Percentiles rank a stretch among this genome's conserved stretches.
Evolutionary conservation across 2,329 filamentous ascomycete species (phyloP).

Genomic region (Colletotrichum camelliae): DNA sequence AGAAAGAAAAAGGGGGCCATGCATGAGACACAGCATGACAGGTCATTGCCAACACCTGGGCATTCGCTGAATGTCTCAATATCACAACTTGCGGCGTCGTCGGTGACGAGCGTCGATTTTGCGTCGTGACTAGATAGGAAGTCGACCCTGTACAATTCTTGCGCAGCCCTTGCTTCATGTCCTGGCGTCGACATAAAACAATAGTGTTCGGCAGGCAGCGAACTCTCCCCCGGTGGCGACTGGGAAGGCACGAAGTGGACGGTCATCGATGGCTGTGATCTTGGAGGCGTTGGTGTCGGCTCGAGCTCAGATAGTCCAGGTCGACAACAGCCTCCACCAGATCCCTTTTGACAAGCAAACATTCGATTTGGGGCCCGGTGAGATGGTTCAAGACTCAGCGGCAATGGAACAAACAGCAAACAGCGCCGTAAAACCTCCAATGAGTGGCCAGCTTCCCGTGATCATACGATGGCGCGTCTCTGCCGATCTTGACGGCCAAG

Average conservation of each 20-base stretch:
- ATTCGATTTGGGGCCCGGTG: not conserved
- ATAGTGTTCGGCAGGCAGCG: not conserved
- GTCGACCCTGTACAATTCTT: slow-evolving; percentile 1
- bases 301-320: not conserved
- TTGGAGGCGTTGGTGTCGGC: not conserved
- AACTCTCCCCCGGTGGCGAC: not conserved
- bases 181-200: slow-evolving; percentile 2
- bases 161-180: not conserved
- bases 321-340: not conserved
- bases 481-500: not conserved
- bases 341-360: not conserved
- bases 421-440: not conserved
- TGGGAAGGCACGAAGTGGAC: not conserved
- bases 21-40: slow-evolving; percentile 8
- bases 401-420: not conserved
- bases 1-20: slow-evolving; percentile 4
- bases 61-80: not conserved
- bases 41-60: not conserved
- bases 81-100: not conserved
- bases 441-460: not conserved
- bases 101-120: not conserved
- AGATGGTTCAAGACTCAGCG: not conserved
- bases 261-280: not conserved
- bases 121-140: not conserved
- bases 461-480: slow-evolving; percentile 10